Evolutionary conservation across 306 rosid genomes (phyloP), one percentile per base, ranked within the genome.

Genomic region (Datisca glomerata): DNA sequence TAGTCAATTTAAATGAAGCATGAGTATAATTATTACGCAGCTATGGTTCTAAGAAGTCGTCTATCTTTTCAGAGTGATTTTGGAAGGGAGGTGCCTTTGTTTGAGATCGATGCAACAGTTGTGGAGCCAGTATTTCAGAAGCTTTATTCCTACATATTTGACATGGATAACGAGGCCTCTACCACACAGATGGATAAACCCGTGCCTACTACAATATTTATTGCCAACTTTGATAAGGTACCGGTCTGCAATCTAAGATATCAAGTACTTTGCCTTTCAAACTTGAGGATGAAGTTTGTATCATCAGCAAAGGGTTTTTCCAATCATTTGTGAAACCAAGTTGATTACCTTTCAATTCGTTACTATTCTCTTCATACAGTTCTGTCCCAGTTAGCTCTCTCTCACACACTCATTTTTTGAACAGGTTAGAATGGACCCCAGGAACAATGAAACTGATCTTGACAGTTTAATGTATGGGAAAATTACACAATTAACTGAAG

Each of bases 221-320:
- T 83, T 47, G 78, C 83, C 60, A 87, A 87, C 67, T 87, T 87
- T 58, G 97, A 87, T 58, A 87, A 87, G 94, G 97, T 87, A 73
- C 12, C n/a, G 33, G 43, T 53, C 41, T 53, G 21, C 47, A 15
- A 45, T 53, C 40, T 51, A 16, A 34, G n/a, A n/a, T n/a, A n/a
- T n/a, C n/a, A n/a, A n/a, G n/a, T n/a, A n/a, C n/a, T n/a, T n/a
- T n/a, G n/a, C n/a, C n/a, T n/a, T n/a, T n/a, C n/a, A n/a, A n/a
- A n/a, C 36, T 25, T 49, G 41, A 5, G 15, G 19, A 47, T 5
- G 16, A 18, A 27, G 28, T 6, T 28, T 18, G 8, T 29, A 10
- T 46, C 3, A 46, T 27, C 24, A 7, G 4, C 2, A 20, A 38
- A 19, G n/a, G 13, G 19, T 12, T 1, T 33, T 4, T 48, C 34